Base-by-base conservation (phyloP, 2,329 filamentous ascomycete genomes). In the Setomelanomma holmii region DNA sequence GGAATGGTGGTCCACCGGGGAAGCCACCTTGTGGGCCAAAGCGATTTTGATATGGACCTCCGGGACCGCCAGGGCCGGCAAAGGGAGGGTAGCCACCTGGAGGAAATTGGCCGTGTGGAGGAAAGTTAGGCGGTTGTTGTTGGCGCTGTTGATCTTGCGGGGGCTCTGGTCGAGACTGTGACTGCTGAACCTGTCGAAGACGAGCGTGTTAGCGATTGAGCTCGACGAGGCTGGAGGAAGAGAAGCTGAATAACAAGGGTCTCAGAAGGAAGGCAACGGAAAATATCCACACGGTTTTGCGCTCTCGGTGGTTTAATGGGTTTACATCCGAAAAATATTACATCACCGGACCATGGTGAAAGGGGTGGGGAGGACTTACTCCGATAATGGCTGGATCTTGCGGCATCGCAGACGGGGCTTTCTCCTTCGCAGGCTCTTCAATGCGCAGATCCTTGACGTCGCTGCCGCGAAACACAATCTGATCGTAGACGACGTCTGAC, bases 201-300 rank as follows among this genome's bases (percentile, higher is more conserved):
- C 54, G 53, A 47, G 53, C 50, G 48, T 51, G 55, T 72, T 53
- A 74, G 70, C 63, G 42, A 56, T 44, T 11, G 41, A 35, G 47
- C 45, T 30, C 27, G 33, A 53, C 20, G 36, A 24, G 38, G 30
- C 41, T 39, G 40, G 50, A 21, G 42, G 49, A 64, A 66, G 41
- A 59, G 43, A 41, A 53, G 43, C 16, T 49, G 51, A 50, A 41
- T 45, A 39, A 47, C 27, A 48, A 56, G 56, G 52, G 66, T 61
- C 87, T 96, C 92, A 97, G 92, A 96, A 97, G 93, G 93, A 97
- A 97, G 93, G 92, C 93, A 97, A 96, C 93, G 92, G 93, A 96
- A 68, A 88, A 88, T 86, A 79, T 96, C 93, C 88, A 96, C 93
- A 96, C 81, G 84, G 84, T 82, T 89, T 91, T 96, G 92, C 92